Base-by-base conservation (phyloP, 768 basidiomycete species). In the Podaxis sp. region DNA sequence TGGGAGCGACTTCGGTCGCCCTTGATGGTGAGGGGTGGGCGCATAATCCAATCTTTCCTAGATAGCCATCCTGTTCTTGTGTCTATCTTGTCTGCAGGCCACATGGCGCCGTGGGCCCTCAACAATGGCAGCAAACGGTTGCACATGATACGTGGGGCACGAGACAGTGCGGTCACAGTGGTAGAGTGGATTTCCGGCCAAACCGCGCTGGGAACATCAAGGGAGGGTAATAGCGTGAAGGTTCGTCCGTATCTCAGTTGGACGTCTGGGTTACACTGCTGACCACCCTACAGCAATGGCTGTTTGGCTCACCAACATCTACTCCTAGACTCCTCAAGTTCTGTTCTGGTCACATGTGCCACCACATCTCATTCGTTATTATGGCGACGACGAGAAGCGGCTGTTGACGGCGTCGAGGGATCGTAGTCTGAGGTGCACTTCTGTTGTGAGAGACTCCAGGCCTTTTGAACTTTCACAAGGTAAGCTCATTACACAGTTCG, bases 301-400 rank as follows among this genome's bases (percentile, higher is more conserved):
- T 96, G 22, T 96, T 96, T 68, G 97, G 99, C 69, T 92, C 95
- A 0, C 93, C 95, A 0, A 90, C 92, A 0, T 80, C 90, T 1
- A 79, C 92, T 24, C 96, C 97, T 1, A 84, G 93, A 61, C 79
- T 99, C 12, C 83, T 98, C 26, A 98, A 98, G 78, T 93, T 86
- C 73, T 86, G 97, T 52, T 90, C 93, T 0, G 97, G 97, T 39
- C 97, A 99, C 91, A 91, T 66, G 82, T 87, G 0, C 95, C 97
- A 17, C 95, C 95, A 0, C 90, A 95, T 71, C 80, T 95, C 19
- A 93, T 99, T 54, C 84, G 96, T 60, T 98, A 94, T 74, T 98
- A 97, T 73, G 96, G 96, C 12, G 88, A 92, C n/a, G 96, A 99
- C 69, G 97, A 97, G 2, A 99, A 99, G 76, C 89, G 93, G 65